Base-by-base conservation (phyloP, 768 basidiomycete genomes). In the Leccinum pellstonianum region DNA sequence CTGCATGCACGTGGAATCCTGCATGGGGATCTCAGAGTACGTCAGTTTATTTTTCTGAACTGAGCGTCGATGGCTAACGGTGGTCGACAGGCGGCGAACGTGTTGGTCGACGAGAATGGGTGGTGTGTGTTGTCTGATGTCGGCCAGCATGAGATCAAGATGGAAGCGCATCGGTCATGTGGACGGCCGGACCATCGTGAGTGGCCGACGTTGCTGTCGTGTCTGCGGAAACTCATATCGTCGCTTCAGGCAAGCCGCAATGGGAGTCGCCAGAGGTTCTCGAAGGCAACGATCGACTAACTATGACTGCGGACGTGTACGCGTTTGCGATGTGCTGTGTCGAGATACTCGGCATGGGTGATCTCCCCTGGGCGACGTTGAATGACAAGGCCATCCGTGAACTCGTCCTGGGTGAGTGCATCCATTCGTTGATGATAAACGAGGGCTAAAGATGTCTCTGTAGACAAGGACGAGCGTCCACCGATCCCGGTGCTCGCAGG, bases 91-190 rank as follows among this genome's bases (percentile, higher is more conserved):
- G 88, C 83, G 3, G 79, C 86, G 2, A 94, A 95, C 68, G 82
- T 93, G 15, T 81, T 94, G 2, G 12, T 41, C 56, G 25, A 49
- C 56, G 8, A 51, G 60, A 72, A 79, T 1, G 78, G 81, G 2
- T 81, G 76, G 50, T 93, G 90, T 59, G 79, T 93, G 43, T 84
- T 94, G 46, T 84, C 89, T 29, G 91, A 93, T 68, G 94, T 95
- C 70, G 91, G 90, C 0, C 88, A 93, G 70, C 87, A 84, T 64
- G 86, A 90, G 71, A 85, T 93, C 77, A 90, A 86, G 74, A 82
- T 80, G 15, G 89, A 93, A 69, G 85, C 83, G 4, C 85, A 79
- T 64, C 79, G 82, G 33, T 76, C 88, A 3, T 87, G 83, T 56
- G 84, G 84, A 10, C 75, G 75, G 23, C 68, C 77, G 3, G 75